Evolutionary conservation across 1,284 basidiomycete genomes (phyloP).

Genomic region (Heterobasidion occidentale): DNA sequence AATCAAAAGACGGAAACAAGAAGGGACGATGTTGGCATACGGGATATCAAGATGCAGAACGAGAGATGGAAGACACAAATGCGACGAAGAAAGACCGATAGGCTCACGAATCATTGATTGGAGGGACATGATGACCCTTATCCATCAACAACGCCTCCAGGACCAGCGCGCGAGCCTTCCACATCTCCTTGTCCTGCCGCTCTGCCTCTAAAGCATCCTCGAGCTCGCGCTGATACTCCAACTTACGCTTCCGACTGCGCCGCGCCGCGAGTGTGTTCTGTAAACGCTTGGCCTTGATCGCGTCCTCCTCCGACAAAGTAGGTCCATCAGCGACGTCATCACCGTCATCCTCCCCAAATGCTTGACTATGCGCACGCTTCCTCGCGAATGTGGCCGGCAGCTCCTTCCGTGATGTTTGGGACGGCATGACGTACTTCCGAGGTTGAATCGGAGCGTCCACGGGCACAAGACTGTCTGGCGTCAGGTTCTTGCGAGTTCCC

Average conservation of each 20-base stretch:
- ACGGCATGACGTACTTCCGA: conserved; percentile 38
- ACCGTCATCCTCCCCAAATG: conserved; percentile 39
- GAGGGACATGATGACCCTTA: conserved; percentile 37
- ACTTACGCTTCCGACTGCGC: conserved; percentile 67
- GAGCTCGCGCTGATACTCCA: conserved; percentile 60
- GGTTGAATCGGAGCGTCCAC: conserved; percentile 39
- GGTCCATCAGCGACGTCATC: conserved; percentile 38
- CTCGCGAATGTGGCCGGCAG: conserved; percentile 39
- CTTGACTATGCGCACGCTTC: conserved; percentile 47
- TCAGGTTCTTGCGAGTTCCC: conserved; percentile 37
- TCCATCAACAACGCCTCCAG: conserved; percentile 38
- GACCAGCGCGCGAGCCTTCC: conserved; percentile 46
- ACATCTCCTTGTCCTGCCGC: conserved; percentile 44
- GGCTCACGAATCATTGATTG: conserved; percentile 23
- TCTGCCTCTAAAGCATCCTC: conserved; percentile 43
- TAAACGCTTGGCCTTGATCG: conserved; percentile 70
- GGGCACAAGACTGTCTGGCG: conserved; percentile 32
- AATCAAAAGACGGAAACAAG: conserved; percentile 8
- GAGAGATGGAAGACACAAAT: conserved; percentile 6
- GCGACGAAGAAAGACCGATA: conserved; percentile 4
- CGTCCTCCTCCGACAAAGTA: conserved; percentile 34
- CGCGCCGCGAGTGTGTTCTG: conserved; percentile 79
- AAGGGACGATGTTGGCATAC: conserved; percentile 4
- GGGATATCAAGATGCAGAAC: conserved; percentile 4
- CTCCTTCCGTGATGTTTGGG: conserved; percentile 41